Evolutionary conservation across 2,329 filamentous ascomycete species (phyloP).

Genomic region (Acrodontium crateriforme): DNA sequence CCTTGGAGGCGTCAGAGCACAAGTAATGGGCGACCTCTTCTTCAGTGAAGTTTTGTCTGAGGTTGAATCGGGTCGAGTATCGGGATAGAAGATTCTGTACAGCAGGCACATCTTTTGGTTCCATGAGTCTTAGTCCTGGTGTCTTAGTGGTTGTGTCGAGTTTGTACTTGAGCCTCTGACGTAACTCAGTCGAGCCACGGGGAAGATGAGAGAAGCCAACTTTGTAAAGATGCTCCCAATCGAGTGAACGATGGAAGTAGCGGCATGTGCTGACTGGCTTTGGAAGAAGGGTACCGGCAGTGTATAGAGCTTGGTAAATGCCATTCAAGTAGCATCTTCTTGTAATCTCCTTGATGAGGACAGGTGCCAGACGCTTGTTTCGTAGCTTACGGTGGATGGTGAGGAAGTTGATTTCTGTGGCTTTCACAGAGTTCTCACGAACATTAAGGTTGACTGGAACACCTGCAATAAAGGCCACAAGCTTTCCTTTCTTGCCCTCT

Average conservation of each 20-base stretch:
- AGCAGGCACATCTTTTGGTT: constrained; percentile 59
- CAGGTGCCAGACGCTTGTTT: constrained; percentile 77
- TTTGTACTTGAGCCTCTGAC: constrained; percentile 75
- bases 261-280: constrained; percentile 85
- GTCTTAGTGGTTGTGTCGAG: constrained; percentile 62
- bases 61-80: constrained; percentile 67
- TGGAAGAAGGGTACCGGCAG: constrained; percentile 78
- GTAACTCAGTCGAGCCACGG: constrained; percentile 64
- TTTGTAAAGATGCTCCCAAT: constrained; percentile 94
- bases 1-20: constrained; percentile 57
- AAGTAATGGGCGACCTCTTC: constrained; percentile 85
- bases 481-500: constrained; percentile 57
- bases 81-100: constrained; percentile 62
- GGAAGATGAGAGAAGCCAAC: constrained; percentile 88
- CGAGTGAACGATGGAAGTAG: constrained; percentile 85
- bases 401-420: constrained; percentile 94
- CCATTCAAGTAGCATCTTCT: constrained; percentile 75
- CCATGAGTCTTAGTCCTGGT: constrained; percentile 66
- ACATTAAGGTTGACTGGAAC: constrained; percentile 76
- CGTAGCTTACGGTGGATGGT: constrained; percentile 97
- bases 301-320: constrained; percentile 93
- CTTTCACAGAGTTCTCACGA: constrained; percentile 58
- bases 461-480: constrained; percentile 92
- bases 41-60: constrained; percentile 66
- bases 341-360: constrained; percentile 96